Conservation (phyloP, 495 filamentous ascomycete genomes). For the Aspergillus nidulans region DNA sequence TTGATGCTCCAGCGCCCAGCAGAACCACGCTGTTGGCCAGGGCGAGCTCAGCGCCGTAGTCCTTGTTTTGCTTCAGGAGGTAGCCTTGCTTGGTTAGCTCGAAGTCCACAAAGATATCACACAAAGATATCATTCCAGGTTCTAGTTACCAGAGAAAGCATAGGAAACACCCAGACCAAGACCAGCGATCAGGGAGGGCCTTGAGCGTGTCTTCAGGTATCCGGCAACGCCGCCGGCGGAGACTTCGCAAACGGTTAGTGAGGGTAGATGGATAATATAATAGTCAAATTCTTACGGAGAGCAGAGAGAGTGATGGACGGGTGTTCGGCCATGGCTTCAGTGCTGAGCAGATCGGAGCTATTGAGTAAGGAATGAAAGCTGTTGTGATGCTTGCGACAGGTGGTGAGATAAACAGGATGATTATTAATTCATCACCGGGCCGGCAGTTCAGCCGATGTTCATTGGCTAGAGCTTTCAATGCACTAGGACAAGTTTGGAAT, state of each 20-base stretch:
- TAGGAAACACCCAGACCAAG: conserved; percentile 16
- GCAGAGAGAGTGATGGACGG: conserved; percentile 18
- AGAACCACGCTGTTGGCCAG: conserved; percentile 16
- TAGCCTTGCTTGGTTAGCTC: conserved; percentile 8
- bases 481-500: too few relatives aligned
- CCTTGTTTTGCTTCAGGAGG: conserved; percentile 20
- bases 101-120: not conserved
- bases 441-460: too few relatives aligned
- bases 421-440: too few relatives aligned
- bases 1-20: conserved; percentile 15
- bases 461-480: too few relatives aligned
- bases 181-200: conserved; percentile 15
- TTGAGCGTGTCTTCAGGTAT: conserved; percentile 13
- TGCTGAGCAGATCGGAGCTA: not conserved
- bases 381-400: not conserved
- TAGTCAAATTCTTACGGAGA: conserved; percentile 20
- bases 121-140: not conserved
- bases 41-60: conserved; percentile 22
- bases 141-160: conserved; percentile 12
- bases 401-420: not conserved
- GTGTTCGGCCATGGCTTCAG: conserved; percentile 39
- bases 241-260: conserved; percentile 1
- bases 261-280: too few relatives aligned
- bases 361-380: not conserved
- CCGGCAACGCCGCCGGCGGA: conserved; percentile 14